Percentiles rank a stretch among this genome's conserved stretches.
Evolutionary conservation across 345 rosid genomes (phyloP).

Genomic region (Populus pruinosa): DNA sequence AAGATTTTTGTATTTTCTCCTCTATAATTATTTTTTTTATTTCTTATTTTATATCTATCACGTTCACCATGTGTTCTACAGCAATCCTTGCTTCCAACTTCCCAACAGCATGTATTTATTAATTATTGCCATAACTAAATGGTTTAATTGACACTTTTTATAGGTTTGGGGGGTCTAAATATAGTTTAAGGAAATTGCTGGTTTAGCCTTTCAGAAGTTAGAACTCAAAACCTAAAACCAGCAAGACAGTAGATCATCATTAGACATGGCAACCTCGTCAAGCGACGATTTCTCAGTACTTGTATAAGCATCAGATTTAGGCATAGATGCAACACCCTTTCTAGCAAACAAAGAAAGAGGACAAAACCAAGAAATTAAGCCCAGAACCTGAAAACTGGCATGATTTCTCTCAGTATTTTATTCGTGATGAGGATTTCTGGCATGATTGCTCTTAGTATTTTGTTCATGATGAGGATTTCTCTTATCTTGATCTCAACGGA

Average conservation of each 20-base stretch:
- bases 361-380: slow-evolving; percentile 21
- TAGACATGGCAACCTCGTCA: slow-evolving; percentile 33
- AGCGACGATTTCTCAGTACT: slow-evolving; percentile 64
- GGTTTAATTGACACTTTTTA: no score
- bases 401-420: slow-evolving; percentile 64
- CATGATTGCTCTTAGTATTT: slow-evolving; percentile 68
- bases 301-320: slow-evolving; percentile 81
- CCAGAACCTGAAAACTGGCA: slow-evolving; percentile 12
- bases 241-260: neutral
- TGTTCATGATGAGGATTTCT: slow-evolving; percentile 67
- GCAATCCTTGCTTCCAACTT: no score
- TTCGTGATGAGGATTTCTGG: slow-evolving; percentile 65
- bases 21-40: no score
- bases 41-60: no score
- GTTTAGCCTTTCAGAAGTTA: neutral
- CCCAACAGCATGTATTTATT: no score
- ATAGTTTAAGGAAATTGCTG: no score
- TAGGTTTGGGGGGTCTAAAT: no score
- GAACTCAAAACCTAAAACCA: neutral
- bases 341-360: slow-evolving; percentile 24
- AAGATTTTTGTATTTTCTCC: no score
- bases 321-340: slow-evolving; percentile 73
- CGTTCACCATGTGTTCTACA: no score
- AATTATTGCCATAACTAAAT: no score
- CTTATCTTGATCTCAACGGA: slow-evolving; percentile 60